Percentiles rank a stretch among this genome's conserved stretches.
phyloP scores from a whole-genome alignment of 768 basidiomycete species.

The Obba rivulosa region DNA sequence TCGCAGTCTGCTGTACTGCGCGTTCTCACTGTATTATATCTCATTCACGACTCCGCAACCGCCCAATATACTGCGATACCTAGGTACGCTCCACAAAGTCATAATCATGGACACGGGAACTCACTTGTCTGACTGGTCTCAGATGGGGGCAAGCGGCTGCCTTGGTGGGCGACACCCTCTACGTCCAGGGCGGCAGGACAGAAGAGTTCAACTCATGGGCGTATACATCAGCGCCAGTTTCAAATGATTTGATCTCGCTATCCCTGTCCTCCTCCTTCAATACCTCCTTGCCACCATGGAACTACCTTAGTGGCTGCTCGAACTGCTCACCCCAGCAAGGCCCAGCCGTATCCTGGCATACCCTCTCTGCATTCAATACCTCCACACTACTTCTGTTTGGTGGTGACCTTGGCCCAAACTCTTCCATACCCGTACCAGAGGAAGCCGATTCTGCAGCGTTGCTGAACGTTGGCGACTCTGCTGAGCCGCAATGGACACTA shows the following conservation, averaged over 20 bases:
- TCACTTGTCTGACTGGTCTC: neutral
- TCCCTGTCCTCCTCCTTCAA: slow-evolving; percentile 56
- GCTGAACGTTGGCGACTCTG: slow-evolving; percentile 37
- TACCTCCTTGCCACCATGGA: slow-evolving; percentile 64
- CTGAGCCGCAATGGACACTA: slow-evolving; percentile 40
- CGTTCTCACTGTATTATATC: neutral
- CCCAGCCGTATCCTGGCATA: slow-evolving; percentile 75
- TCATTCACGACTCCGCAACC: neutral
- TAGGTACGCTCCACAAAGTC: too few species aligned
- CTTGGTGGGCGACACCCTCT: slow-evolving; percentile 52
- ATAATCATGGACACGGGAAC: too few species aligned
- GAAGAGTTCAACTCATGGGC: slow-evolving; percentile 60
- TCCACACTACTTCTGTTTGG: slow-evolving; percentile 63
- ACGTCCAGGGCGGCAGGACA: slow-evolving; percentile 78
- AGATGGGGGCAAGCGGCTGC: slow-evolving; percentile 85
- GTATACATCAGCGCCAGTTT: slow-evolving; percentile 72
- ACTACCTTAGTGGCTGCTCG: slow-evolving; percentile 43
- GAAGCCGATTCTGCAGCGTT: slow-evolving; percentile 59
- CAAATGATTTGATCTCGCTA: slow-evolving; percentile 65
- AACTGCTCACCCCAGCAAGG: slow-evolving; percentile 42
- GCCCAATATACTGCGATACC: neutral
- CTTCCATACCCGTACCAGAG: slow-evolving; percentile 43
- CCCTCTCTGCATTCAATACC: slow-evolving; percentile 60
- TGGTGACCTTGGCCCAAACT: slow-evolving; percentile 63
- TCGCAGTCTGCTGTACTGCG: neutral